These are phyloP conservation scores for Eleusine coracana DNA, from an alignment of 176 grass and related monocot genomes.

Conservation along the genomic window DNA sequence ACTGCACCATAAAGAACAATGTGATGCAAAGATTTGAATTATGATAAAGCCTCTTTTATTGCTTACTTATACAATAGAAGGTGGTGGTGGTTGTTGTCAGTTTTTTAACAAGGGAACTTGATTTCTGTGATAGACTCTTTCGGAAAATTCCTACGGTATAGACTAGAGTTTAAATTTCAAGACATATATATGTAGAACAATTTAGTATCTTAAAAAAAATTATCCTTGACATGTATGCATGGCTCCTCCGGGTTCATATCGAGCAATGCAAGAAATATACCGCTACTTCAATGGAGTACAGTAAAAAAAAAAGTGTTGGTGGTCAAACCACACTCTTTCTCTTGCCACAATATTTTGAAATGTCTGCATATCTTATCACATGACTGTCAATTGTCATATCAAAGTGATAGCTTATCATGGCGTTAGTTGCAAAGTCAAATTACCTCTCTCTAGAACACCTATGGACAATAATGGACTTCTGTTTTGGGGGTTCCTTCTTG, in stretches of 20 bases:
- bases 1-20: too few relatives aligned
- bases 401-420: neutral
- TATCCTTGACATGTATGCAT: neutral
- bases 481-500: neutral
- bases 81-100: neutral
- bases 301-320: too few relatives aligned
- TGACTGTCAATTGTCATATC: neutral
- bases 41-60: too few relatives aligned
- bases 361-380: neutral
- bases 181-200: too few relatives aligned
- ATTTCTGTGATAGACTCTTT: too few relatives aligned
- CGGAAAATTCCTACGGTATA: too few relatives aligned
- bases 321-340: neutral
- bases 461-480: neutral
- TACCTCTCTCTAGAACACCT: neutral
- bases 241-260: neutral
- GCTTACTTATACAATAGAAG: too few relatives aligned
- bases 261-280: too few relatives aligned
- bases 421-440: neutral
- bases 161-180: too few relatives aligned
- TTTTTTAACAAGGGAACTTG: too few relatives aligned
- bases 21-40: too few relatives aligned
- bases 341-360: neutral
- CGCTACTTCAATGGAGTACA: too few relatives aligned
- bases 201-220: neutral